A percentile compares a stretch with the other conserved stretches of the same genome.
phyloP scores from a whole-genome alignment of 257 asterid genomes.

The Solanum sejunctum region DNA sequence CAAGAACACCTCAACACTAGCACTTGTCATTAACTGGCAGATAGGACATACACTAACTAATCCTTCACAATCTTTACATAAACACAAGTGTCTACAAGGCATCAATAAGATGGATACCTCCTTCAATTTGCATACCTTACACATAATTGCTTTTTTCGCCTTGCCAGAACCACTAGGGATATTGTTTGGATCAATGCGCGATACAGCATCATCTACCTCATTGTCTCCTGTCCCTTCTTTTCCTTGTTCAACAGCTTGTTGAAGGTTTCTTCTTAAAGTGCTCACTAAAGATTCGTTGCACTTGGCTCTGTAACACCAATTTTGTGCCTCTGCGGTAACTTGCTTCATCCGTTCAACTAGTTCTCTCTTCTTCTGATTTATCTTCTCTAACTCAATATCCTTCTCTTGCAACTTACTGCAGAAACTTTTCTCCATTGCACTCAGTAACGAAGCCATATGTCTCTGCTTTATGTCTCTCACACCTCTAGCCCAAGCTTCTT shows the following conservation, averaged over 20 bases:
- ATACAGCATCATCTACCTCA: slow-evolving; percentile 50
- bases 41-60: slow-evolving; percentile 61
- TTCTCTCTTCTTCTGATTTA: slow-evolving; percentile 53
- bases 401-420: slow-evolving; percentile 48
- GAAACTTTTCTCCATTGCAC: slow-evolving; percentile 37
- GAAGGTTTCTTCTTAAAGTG: slow-evolving; percentile 46
- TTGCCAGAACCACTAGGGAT: slow-evolving; percentile 15
- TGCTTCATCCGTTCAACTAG: slow-evolving; percentile 64
- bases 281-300: slow-evolving; percentile 71
- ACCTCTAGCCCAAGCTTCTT: slow-evolving; percentile 48
- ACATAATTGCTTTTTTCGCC: slow-evolving; percentile 15
- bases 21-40: slow-evolving; percentile 45
- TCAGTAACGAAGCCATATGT: slow-evolving; percentile 51
- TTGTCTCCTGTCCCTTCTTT: slow-evolving; percentile 72
- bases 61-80: slow-evolving; percentile 73
- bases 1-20: slow-evolving; percentile 54
- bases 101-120: slow-evolving; percentile 57
- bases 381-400: slow-evolving; percentile 43
- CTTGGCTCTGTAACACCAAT: slow-evolving; percentile 82
- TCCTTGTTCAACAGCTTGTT: slow-evolving; percentile 38
- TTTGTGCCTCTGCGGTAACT: slow-evolving; percentile 55
- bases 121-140: slow-evolving; percentile 50
- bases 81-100: slow-evolving; percentile 88
- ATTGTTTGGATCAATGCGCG: slow-evolving; percentile 49
- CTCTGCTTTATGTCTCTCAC: slow-evolving; percentile 53